Evolutionary conservation across 495 filamentous ascomycete genomes (phyloP).

Genomic region (Penicillium herquei): DNA sequence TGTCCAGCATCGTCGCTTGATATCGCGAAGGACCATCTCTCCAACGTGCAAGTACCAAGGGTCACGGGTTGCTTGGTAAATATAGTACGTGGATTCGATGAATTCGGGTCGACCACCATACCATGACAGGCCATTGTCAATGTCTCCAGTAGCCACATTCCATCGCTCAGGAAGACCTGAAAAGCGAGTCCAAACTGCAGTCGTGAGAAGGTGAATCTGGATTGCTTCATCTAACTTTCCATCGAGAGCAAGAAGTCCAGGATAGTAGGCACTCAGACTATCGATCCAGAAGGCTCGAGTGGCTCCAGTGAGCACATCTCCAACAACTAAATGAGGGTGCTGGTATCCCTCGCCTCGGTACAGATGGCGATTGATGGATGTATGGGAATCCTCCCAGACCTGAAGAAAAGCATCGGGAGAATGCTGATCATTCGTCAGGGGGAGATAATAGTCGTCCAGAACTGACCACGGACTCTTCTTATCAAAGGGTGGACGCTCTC

Average conservation of each 20-base stretch:
- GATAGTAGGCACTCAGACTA: constrained; percentile 91
- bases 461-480: constrained; percentile 34
- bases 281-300: constrained; percentile 88
- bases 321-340: constrained; percentile 90
- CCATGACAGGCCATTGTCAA: constrained; percentile 87
- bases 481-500: constrained; percentile 34
- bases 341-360: constrained; percentile 63
- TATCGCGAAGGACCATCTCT: constrained; percentile 90
- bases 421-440: constrained; percentile 62
- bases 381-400: constrained; percentile 83
- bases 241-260: constrained; percentile 81
- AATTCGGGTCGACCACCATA: constrained; percentile 96
- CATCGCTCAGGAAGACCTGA: constrained; percentile 90
- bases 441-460: constrained; percentile 48
- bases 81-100: constrained; percentile 89
- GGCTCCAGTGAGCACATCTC: constrained; percentile 81
- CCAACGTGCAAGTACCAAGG: constrained; percentile 96
- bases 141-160: constrained; percentile 79
- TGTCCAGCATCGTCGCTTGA: constrained; percentile 88
- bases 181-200: constrained; percentile 92
- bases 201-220: constrained; percentile 81
- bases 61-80: constrained; percentile 90
- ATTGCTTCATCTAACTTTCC: constrained; percentile 90
- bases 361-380: constrained; percentile 82
- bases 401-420: constrained; percentile 74